Base-by-base conservation (phyloP, 768 basidiomycete genomes). In the Piloderma croceum region DNA sequence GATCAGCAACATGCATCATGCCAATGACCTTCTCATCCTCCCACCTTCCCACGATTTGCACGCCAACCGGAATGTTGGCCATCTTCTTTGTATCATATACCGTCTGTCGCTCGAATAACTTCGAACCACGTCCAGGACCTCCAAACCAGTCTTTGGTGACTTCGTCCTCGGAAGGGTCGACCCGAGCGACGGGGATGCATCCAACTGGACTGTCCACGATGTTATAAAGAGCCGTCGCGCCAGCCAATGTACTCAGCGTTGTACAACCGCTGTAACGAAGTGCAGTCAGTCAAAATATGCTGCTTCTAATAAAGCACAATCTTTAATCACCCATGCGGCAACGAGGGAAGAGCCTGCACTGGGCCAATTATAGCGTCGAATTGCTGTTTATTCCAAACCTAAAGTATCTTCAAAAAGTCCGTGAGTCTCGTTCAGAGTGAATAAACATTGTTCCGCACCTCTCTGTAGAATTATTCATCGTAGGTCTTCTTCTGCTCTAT, bases 1-100 rank as follows among this genome's bases (percentile, higher is more conserved):
- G 57, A 45, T 91, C 87, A 5, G 93, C 66, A 5, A 91, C 67
- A 33, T 65, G 62, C 90, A 92, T 93, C 65, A 91, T 77, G 25
- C 61, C 76, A 25, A 94, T 46, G 5, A 89, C 76, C 56, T 86
- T 88, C 65, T 91, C 89, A 31, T 91, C 89, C 46, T 88, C 83
- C 83, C 83, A 89, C 59, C 63, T 76, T 2, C 86, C 89, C 1
- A 84, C 80, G 22, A 96, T 54, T 60, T 96, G 91, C 36, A 94
- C 71, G 7, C 79, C 81, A 2, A 94, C 74, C 0, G 91, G 91
- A 62, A 93, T 73, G 0, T 90, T 90, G 18, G 74, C 63, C 74
- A 82, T 82, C 46, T 64, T 69, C 13, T 71, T 65, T 2, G 83
- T 75, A 47, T 91, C 69, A 47, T 94, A 93, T n/a, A 74, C 57